Evolutionary conservation across 495 filamentous ascomycete species (phyloP), one percentile per base, ranked within the genome.

Genomic region (Platismatia glauca): DNA sequence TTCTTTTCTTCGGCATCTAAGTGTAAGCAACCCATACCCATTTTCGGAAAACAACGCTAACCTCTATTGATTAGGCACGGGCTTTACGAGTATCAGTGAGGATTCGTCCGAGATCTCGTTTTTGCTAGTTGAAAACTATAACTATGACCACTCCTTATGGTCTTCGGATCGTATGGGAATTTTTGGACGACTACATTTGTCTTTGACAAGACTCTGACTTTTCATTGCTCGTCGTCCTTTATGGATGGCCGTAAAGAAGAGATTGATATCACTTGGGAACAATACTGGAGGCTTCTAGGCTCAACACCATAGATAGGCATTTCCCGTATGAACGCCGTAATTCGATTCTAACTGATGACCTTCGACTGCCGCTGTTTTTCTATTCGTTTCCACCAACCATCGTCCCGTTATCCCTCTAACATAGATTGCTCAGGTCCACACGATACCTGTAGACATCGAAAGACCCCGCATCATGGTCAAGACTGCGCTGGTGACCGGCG

Each of bases 401-500:
- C n/a, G n/a, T n/a, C n/a, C n/a, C n/a, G n/a, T n/a, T n/a, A n/a
- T n/a, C n/a, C n/a, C n/a, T n/a, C n/a, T n/a, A n/a, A n/a, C n/a
- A n/a, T n/a, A n/a, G n/a, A n/a, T n/a, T n/a, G n/a, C n/a, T n/a
- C n/a, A n/a, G n/a, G n/a, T n/a, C n/a, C n/a, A 3, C 31, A n/a
- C n/a, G 4, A 13, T 33, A 12, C 0, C 15, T 29, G 27, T 7
- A 24, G 29, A 31, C 16, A 53, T 33, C 9, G 16, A 53, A 53
- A 8, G 29, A 33, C 7, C 55, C 53, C 63, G 55, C 7, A 57
- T 55, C 52, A 85, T 87, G 83, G 71, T 78, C 59, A 81, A 78
- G 63, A 86, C 81, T 41, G 90, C 80, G 43, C 79, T 97, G 27
- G 76, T 97, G 55, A 97, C 92, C 33, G 92, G 92, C 41, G 92